Conservation (phyloP, 2,329 filamentous ascomycete genomes). For the Fusarium decemcellulare region DNA sequence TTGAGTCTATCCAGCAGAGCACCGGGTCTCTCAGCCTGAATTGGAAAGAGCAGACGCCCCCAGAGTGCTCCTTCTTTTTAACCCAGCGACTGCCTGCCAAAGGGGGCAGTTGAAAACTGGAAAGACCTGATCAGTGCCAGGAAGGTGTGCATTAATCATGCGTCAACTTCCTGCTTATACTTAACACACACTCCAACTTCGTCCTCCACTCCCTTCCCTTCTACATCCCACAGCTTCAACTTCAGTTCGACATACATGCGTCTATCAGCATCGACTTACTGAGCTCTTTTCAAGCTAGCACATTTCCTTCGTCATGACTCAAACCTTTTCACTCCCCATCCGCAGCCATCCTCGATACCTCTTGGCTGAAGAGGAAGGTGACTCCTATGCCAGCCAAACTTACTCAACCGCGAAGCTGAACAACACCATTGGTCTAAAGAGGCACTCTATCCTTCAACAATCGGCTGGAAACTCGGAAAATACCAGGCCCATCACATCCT, state of each 20-base stretch:
- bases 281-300: not conserved
- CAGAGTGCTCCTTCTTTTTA: no score
- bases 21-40: no score
- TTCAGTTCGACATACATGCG: not conserved
- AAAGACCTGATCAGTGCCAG: no score
- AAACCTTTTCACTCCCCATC: conserved; percentile 31
- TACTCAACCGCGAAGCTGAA: conserved; percentile 8
- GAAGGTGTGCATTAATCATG: no score
- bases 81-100: no score
- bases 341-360: conserved; percentile 16
- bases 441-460: conserved; percentile 8
- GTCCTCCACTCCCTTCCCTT: not conserved
- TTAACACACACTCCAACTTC: no score
- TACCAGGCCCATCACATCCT: conserved; percentile 12
- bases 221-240: not conserved
- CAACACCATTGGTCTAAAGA: conserved; percentile 13
- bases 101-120: no score
- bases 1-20: not conserved
- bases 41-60: no score
- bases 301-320: conserved; percentile 34
- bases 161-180: no score
- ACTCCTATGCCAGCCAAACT: conserved; percentile 6
- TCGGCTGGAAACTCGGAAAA: conserved; percentile 22
- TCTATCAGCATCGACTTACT: conserved; percentile 6
- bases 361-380: not conserved